phyloP scores from a whole-genome alignment of 2,329 filamentous ascomycete genomes.

The Knufia fluminis region DNA sequence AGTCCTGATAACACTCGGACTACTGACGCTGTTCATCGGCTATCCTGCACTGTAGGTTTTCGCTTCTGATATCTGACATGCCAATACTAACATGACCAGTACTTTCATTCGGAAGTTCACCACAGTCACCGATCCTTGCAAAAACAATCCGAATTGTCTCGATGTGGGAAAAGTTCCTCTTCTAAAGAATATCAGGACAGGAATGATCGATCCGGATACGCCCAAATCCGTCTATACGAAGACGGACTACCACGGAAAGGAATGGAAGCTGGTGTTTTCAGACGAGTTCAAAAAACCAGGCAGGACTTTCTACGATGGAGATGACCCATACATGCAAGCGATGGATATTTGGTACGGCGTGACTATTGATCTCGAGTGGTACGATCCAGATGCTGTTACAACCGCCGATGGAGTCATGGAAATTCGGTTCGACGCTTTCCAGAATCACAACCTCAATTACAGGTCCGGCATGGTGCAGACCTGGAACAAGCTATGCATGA shows the following conservation, averaged over 20 bases:
- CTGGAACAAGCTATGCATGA: slow-evolving; percentile 67
- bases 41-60: slow-evolving; percentile 58
- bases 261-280: slow-evolving; percentile 58
- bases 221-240: slow-evolving; percentile 49
- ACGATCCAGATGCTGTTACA: slow-evolving; percentile 58
- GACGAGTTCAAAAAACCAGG: slow-evolving; percentile 62
- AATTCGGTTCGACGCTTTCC: slow-evolving; percentile 55
- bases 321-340: slow-evolving; percentile 60
- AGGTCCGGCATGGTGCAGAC: slow-evolving; percentile 66
- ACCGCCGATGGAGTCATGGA: slow-evolving; percentile 55
- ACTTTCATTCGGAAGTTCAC: slow-evolving; percentile 46
- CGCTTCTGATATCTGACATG: neutral
- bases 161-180: slow-evolving; percentile 41
- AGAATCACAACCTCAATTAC: slow-evolving; percentile 57
- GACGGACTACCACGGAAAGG: slow-evolving; percentile 50
- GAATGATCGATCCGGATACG: slow-evolving; percentile 60
- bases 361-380: slow-evolving; percentile 62
- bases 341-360: slow-evolving; percentile 66
- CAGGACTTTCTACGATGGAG: slow-evolving; percentile 60
- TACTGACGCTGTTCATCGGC: slow-evolving; percentile 57
- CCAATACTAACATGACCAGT: slow-evolving; percentile 29
- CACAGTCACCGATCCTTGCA: slow-evolving; percentile 28
- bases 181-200: slow-evolving; percentile 50
- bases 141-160: slow-evolving; percentile 40
- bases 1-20: slow-evolving; percentile 48